Conservation (phyloP, 495 filamentous ascomycete species). For the Acidomyces sp. region DNA sequence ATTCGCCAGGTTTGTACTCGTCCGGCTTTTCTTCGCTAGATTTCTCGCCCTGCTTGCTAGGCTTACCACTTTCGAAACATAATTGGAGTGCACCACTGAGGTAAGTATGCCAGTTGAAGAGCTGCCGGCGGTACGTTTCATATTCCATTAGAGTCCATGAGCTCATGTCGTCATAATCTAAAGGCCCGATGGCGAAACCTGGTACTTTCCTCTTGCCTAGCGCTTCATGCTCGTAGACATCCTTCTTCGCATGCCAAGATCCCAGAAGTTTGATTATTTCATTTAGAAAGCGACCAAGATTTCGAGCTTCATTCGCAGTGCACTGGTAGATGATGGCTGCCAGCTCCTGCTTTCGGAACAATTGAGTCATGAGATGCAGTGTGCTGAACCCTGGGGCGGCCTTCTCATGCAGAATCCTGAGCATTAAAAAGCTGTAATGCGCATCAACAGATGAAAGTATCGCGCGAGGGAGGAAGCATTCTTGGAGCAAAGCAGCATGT, state of each 20-base stretch:
- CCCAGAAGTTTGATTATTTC: constrained; percentile 64
- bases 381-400: constrained; percentile 79
- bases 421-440: constrained; percentile 70
- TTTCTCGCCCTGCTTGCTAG: too few species aligned
- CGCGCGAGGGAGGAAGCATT: constrained; percentile 79
- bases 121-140: constrained; percentile 69
- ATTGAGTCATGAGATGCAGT: constrained; percentile 64
- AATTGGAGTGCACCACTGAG: constrained; percentile 60
- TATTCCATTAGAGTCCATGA: constrained; percentile 51
- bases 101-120: constrained; percentile 81
- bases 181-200: constrained; percentile 52
- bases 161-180: constrained; percentile 43
- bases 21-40: too few species aligned
- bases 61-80: constrained; percentile 54
- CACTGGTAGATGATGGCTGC: constrained; percentile 72
- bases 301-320: constrained; percentile 78
- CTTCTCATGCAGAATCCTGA: constrained; percentile 70
- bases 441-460: constrained; percentile 75
- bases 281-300: constrained; percentile 76
- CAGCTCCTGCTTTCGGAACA: constrained; percentile 70
- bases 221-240: constrained; percentile 67
- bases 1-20: constrained; percentile 76
- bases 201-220: constrained; percentile 51
- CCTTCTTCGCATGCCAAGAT: constrained; percentile 68
- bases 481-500: constrained; percentile 65